Evolutionary conservation across 257 asterid genomes (phyloP), one percentile per base, ranked within the genome.

Genomic region (Buddleja alternifolia): DNA sequence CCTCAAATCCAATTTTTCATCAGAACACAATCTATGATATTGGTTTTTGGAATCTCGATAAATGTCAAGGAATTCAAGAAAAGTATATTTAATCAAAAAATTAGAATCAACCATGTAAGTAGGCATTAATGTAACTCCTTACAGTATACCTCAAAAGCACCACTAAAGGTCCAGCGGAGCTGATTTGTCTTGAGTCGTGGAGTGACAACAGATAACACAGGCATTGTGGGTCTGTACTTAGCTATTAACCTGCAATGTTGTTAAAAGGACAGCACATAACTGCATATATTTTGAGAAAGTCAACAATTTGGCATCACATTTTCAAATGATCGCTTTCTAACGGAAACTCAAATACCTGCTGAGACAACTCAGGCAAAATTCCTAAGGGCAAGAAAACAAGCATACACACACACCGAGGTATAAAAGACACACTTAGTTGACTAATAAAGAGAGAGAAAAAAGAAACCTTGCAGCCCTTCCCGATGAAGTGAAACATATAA

Each of bases 211-310:
- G 98, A 93, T 63, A 93, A 34, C 15, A 93, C 96, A 0, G 98
- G 97, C 95, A 93, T 90, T 14, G 95, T 90, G 23, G 98, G 98
- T 70, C 98, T 80, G 72, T 93, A 93, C 74, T 93, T 93, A 17
- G 98, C 97, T 69, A 93, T 93, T 67, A 93, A 79, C 72, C 98
- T 93, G 88, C 75, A 73, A 16, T 55, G 32, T 64, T 39, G 7
- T 46, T 46, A 10, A 10, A 63, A 36, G 8, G 29, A 29, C 5
- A 29, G 2, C 34, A 21, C 15, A 24, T 51, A 5, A 20, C 45
- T 63, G 25, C 14, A 24, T 24, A 45, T 29, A 12, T 63, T 44
- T 10, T 60, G 66, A 36, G 65, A 8, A 17, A 29, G 34, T 29
- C 34, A 29, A 29, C 34, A 29, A 5, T 29, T 29, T 29, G 2